These are phyloP conservation scores for Leptomonas pyrrhocoris DNA, from an alignment of 208 protist genomes.

Conservation along the genomic window DNA sequence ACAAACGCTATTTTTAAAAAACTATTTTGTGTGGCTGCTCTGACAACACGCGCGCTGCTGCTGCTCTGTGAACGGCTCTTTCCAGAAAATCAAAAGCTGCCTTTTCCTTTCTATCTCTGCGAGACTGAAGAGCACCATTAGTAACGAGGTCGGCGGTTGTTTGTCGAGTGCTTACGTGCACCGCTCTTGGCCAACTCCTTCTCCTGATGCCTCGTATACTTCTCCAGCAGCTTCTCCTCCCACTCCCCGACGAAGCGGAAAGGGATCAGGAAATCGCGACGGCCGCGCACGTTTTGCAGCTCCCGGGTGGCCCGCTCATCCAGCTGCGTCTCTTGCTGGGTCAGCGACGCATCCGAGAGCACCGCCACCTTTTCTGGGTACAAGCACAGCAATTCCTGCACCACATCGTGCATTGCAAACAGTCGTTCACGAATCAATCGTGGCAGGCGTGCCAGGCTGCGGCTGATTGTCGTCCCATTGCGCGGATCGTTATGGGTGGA, in stretches of 20 bases:
- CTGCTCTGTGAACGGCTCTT: too few species aligned
- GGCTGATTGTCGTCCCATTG: slow-evolving; percentile 62
- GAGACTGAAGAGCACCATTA: neutral
- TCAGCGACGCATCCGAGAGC: slow-evolving; percentile 9
- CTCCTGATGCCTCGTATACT: slow-evolving; percentile 36
- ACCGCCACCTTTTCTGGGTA: slow-evolving; percentile 83
- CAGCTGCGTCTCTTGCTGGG: neutral
- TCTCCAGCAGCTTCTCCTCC: slow-evolving; percentile 54
- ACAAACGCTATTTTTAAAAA: too few species aligned
- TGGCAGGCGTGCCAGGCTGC: slow-evolving; percentile 50
- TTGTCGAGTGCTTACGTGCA: neutral
- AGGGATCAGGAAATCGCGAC: slow-evolving; percentile 53
- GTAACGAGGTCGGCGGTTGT: neutral
- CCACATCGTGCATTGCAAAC: slow-evolving; percentile 56
- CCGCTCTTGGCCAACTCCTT: slow-evolving; percentile 18
- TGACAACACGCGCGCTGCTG: too few species aligned
- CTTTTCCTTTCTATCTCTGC: too few species aligned
- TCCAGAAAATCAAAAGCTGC: too few species aligned
- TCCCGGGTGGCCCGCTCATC: slow-evolving; percentile 22
- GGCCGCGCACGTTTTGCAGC: slow-evolving; percentile 31
- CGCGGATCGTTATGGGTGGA: slow-evolving; percentile 56
- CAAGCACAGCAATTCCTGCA: slow-evolving; percentile 52
- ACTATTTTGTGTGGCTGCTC: too few species aligned
- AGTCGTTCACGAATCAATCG: slow-evolving; percentile 40
- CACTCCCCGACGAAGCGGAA: slow-evolving; percentile 87